These are phyloP conservation scores for Amauroascus niger DNA, from an alignment of 2,329 filamentous ascomycete genomes.

Conservation along the genomic window DNA sequence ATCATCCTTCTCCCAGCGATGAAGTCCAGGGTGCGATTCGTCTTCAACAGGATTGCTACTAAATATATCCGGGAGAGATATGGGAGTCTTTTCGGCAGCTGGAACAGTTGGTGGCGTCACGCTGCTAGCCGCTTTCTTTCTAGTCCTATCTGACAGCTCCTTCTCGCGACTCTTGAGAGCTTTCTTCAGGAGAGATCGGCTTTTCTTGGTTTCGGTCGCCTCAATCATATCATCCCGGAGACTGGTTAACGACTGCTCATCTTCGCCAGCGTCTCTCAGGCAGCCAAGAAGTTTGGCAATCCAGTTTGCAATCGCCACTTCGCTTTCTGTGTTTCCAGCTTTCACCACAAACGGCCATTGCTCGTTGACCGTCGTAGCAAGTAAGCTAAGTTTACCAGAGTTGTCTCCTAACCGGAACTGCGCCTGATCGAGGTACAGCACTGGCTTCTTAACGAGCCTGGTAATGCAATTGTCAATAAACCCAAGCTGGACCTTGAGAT, in stretches of 20 bases:
- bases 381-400: constrained; percentile 45
- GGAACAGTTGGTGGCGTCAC: background rate
- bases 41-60: constrained; percentile 40
- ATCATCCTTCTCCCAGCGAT: constrained; percentile 64
- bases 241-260: constrained; percentile 37
- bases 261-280: constrained; percentile 46
- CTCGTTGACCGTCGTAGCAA: constrained; percentile 62
- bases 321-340: constrained; percentile 38
- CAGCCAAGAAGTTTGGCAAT: constrained; percentile 49
- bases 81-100: constrained; percentile 18
- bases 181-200: constrained; percentile 28
- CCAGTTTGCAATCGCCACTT: constrained; percentile 47
- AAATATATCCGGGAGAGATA: constrained; percentile 47
- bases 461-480: constrained; percentile 78
- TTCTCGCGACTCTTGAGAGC: constrained; percentile 28
- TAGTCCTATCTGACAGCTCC: constrained; percentile 13
- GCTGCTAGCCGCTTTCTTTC: constrained; percentile 6
- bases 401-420: constrained; percentile 29
- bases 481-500: constrained; percentile 44
- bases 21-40: constrained; percentile 39
- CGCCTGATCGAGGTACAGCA: constrained; percentile 61
- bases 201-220: constrained; percentile 33
- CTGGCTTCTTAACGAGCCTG: constrained; percentile 63
- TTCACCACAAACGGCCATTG: constrained; percentile 63
- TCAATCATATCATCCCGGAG: constrained; percentile 39